Percentiles rank a stretch among this genome's conserved stretches.
These are phyloP conservation scores for Maudiozyma serrabonitensis DNA, from an alignment of 805 yeast species.

Conservation along the genomic window DNA sequence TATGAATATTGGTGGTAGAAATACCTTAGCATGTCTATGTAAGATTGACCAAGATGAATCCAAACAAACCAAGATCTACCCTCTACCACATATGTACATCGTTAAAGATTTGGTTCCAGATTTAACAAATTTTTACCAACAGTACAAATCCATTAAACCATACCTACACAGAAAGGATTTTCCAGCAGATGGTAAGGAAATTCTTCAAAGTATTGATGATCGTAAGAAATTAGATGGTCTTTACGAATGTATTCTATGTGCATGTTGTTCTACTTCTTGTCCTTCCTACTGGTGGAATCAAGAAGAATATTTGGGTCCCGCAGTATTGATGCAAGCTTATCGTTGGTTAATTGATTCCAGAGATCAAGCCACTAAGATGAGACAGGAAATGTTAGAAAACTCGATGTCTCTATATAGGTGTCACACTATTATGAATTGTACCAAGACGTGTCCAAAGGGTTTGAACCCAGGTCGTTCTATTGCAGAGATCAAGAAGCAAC, in stretches of 20 bases:
- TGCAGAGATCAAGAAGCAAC: constrained; percentile 90
- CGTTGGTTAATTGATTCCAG: constrained; percentile 98
- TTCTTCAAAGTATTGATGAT: constrained; percentile 82
- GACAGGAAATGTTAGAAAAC: constrained; percentile 88
- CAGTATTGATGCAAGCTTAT: constrained; percentile 97
- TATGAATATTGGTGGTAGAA: constrained; percentile 96
- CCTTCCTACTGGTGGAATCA: constrained; percentile 99
- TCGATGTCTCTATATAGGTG: constrained; percentile 97
- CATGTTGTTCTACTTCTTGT: constrained; percentile 69
- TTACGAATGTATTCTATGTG: constrained; percentile 78
- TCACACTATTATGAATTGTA: constrained; percentile 98
- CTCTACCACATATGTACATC: constrained; percentile 96
- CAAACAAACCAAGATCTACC: constrained; percentile 81
- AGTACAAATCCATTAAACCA: constrained; percentile 96
- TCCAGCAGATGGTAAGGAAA: constrained; percentile 89
- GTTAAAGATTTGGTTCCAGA: constrained; percentile 97
- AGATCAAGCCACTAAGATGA: constrained; percentile 74
- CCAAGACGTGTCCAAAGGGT: constrained; percentile 97
- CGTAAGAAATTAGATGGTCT: constrained; percentile 82
- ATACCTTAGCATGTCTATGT: constrained; percentile 94
- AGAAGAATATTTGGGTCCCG: constrained; percentile 97
- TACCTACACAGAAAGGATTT: constrained; percentile 69
- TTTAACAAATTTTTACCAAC: constrained; percentile 94
- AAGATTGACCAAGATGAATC: constrained; percentile 73
- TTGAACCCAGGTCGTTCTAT: constrained; percentile 96